phyloP scores from a whole-genome alignment of 345 rosid genomes.

The Euphorbia peplus region DNA sequence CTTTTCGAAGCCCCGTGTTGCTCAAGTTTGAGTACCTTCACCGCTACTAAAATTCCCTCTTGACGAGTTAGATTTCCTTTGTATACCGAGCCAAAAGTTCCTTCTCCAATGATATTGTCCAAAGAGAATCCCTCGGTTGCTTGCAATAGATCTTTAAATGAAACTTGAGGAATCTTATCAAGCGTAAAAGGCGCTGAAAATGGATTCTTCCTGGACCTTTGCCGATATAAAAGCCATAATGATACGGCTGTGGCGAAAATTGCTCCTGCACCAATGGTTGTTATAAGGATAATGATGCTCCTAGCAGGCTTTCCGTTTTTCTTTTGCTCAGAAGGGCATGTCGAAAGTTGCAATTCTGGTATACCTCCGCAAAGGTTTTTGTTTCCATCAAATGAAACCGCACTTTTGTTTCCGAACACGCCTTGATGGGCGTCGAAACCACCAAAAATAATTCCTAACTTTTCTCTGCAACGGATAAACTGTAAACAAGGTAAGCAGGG shows the following conservation, averaged over 20 bases:
- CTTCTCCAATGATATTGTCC: not conserved
- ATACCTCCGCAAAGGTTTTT: conserved; percentile 18
- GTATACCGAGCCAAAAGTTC: conserved; percentile 13
- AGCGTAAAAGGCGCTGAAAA: not conserved
- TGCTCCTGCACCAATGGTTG: not conserved
- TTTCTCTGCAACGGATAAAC: no score
- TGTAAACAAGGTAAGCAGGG: no score
- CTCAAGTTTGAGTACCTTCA: conserved; percentile 14
- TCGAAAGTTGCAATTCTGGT: conserved; percentile 4
- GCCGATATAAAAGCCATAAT: not conserved
- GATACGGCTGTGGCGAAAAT: not conserved
- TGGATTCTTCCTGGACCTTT: not conserved
- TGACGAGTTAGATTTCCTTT: not conserved
- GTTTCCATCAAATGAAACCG: conserved; percentile 3
- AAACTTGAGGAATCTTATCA: not conserved
- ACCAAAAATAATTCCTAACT: not conserved
- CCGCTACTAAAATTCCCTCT: conserved; percentile 1
- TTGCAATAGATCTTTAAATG: not conserved
- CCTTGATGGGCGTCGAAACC: no score
- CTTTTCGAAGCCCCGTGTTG: conserved; percentile 9
- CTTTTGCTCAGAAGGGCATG: not conserved
- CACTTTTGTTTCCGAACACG: conserved; percentile 9
- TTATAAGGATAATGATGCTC: not conserved
- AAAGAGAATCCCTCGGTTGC: conserved; percentile 6
- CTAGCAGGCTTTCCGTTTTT: not conserved